phyloP scores from a whole-genome alignment of 805 yeast genomes.

The Zygoascus ofunaensis region DNA sequence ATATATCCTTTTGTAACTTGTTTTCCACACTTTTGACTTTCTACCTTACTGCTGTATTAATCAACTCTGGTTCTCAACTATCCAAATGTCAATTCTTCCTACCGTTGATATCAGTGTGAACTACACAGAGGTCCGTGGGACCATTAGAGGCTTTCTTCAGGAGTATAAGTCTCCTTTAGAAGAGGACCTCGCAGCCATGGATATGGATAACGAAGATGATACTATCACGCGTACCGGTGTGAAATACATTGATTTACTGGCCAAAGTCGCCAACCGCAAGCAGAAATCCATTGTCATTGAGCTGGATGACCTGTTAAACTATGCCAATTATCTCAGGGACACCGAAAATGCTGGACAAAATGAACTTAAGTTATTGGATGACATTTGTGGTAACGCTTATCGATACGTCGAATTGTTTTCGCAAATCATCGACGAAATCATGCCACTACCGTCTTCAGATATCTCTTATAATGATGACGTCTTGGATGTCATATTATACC shows the following conservation, averaged over 20 bases:
- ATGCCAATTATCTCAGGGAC: slow-evolving; percentile 26
- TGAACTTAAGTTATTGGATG: slow-evolving; percentile 40
- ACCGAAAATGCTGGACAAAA: slow-evolving; percentile 21
- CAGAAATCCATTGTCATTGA: slow-evolving; percentile 58
- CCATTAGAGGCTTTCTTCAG: slow-evolving; percentile 54
- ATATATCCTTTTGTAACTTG: neutral
- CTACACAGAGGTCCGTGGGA: slow-evolving; percentile 35
- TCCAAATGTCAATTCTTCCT: slow-evolving; percentile 37
- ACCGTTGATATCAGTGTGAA: slow-evolving; percentile 63
- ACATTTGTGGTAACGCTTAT: slow-evolving; percentile 62
- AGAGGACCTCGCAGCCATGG: slow-evolving; percentile 20
- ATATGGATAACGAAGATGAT: slow-evolving; percentile 9
- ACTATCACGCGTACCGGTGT: slow-evolving; percentile 8
- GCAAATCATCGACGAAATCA: slow-evolving; percentile 61
- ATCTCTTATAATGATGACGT: slow-evolving; percentile 80
- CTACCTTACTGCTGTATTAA: neutral
- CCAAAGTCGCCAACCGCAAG: slow-evolving; percentile 79
- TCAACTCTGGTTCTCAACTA: neutral
- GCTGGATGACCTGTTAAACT: slow-evolving; percentile 72
- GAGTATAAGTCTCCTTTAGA: slow-evolving; percentile 46
- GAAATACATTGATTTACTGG: slow-evolving; percentile 69
- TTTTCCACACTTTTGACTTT: neutral
- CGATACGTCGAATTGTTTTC: slow-evolving; percentile 75
- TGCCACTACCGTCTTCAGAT: slow-evolving; percentile 83
- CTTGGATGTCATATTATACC: slow-evolving; percentile 84